Evolutionary conservation across 306 rosid genomes (phyloP), one percentile per base, ranked within the genome.

Genomic region (Canavalia ensiformis): DNA sequence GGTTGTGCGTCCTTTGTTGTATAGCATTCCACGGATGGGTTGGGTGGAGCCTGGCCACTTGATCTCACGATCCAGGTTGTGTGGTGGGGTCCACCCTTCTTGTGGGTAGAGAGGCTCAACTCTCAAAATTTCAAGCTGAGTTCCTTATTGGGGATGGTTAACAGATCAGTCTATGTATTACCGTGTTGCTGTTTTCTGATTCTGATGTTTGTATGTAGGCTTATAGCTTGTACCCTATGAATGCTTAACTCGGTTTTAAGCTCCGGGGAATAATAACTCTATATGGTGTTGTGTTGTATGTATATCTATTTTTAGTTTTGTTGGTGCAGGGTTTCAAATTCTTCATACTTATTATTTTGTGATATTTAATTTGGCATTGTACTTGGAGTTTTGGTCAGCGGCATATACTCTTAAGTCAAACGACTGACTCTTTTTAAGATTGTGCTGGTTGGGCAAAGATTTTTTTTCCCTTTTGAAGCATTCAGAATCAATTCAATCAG

Each of bases 11-110:
- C 11, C 2, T 33, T 29, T 55, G 70, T 46, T 8, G 4, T 6
- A 37, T 7, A 2, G 46, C 11, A 74, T 74, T 57, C 68, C 54
- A 52, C 6, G 9, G 12, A 6, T 42, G 7, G 77, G 77, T 75
- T 30, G 79, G 93, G 94, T 91, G 90, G 97, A 87, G 77, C 84
- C 55, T 76, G 87, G 92, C 97, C 92, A 91, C 94, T 88, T 79
- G 79, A 49, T 50, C 81, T 54, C 28, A 6, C 3, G 37, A 9
- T 4, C 0, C 2, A 68, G 84, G 54, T 45, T 74, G 81, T 90
- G 96, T 91, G 90, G 87, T 82, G 68, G 85, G 92, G 65, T 89
- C 94, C 97, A 89, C 92, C 97, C 72, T 75, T 71, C 62, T 56
- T n/a, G 60, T 74, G 59, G 64, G 59, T 18, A 8, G 5, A 8